Evolutionary conservation across 352 stramenopile species (phyloP).

Genomic region (Globisporangium abappressorium): DNA sequence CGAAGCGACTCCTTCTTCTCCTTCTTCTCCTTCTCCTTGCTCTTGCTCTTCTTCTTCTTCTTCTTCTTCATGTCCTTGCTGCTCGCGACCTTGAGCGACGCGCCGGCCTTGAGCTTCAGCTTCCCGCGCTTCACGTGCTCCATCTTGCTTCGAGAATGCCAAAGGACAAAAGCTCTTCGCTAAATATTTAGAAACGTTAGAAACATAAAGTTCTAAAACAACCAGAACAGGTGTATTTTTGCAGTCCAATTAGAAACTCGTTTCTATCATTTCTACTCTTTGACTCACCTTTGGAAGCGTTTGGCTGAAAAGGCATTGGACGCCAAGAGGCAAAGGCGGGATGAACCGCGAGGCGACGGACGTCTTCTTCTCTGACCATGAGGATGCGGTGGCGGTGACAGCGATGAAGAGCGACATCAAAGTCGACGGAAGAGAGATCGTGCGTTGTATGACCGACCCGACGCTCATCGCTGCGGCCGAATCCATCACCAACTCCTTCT

Average conservation of each 20-base stretch:
- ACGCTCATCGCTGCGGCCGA: constrained; percentile 11
- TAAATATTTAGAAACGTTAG: constrained; percentile 7
- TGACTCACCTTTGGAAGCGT: neutral
- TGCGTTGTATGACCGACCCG: neutral
- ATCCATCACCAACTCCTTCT: constrained; percentile 10
- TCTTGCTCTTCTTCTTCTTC: constrained; percentile 39
- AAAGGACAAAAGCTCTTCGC: neutral
- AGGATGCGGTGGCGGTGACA: neutral
- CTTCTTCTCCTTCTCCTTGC: constrained; percentile 58
- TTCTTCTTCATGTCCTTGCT: constrained; percentile 52
- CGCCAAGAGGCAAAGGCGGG: neutral
- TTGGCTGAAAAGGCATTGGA: constrained; percentile 3
- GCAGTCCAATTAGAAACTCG: neutral
- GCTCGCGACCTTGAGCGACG: constrained; percentile 58
- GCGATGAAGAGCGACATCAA: neutral
- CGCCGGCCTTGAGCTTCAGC: constrained; percentile 72
- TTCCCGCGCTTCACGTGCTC: constrained; percentile 83
- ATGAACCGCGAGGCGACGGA: neutral
- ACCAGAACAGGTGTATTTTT: neutral
- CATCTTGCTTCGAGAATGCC: constrained; percentile 27
- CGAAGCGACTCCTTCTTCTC: constrained; percentile 41
- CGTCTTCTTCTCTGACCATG: neutral
- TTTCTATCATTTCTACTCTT: constrained; percentile 20
- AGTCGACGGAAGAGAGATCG: neutral
- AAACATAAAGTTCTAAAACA: neutral